Conservation (phyloP, 2,329 filamentous ascomycete species). For the Colletotrichum sp. region DNA sequence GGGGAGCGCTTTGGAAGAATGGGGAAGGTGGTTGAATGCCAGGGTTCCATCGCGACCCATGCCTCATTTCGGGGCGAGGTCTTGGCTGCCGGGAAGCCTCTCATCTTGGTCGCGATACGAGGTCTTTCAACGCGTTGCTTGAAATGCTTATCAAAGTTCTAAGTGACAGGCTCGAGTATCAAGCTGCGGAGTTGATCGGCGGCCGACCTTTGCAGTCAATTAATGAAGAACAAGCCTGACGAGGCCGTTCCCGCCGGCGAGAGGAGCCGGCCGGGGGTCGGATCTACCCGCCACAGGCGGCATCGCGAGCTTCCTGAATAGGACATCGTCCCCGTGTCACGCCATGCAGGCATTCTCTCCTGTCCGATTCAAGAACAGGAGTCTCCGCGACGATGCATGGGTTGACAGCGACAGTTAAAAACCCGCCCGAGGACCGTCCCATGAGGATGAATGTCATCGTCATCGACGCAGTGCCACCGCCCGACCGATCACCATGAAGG, state of each 20-base stretch:
- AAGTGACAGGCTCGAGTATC: neutral
- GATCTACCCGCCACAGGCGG: constrained; percentile 3
- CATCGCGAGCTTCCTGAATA: constrained; percentile 10
- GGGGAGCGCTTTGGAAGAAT: neutral
- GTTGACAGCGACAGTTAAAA: neutral
- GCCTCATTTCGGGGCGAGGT: constrained; percentile 1
- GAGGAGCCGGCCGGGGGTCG: constrained; percentile 8
- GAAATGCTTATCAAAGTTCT: neutral
- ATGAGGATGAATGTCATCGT: neutral
- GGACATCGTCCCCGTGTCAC: constrained; percentile 10
- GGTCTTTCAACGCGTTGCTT: neutral
- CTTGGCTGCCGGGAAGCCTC: neutral
- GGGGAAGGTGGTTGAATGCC: constrained; percentile 1
- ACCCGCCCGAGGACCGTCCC: neutral
- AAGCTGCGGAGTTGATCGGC: neutral
- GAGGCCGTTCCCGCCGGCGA: neutral
- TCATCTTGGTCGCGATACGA: neutral
- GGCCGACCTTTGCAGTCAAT: neutral
- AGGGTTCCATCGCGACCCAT: constrained; percentile 12
- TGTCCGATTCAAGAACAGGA: neutral
- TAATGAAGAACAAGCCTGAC: neutral
- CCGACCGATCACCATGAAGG: constrained; percentile 4
- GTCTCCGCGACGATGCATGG: neutral
- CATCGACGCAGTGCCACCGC: neutral
- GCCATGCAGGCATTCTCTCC: neutral